These are phyloP conservation scores for Venturia pyrina DNA, from an alignment of 2,329 filamentous ascomycete species.

Conservation along the genomic window DNA sequence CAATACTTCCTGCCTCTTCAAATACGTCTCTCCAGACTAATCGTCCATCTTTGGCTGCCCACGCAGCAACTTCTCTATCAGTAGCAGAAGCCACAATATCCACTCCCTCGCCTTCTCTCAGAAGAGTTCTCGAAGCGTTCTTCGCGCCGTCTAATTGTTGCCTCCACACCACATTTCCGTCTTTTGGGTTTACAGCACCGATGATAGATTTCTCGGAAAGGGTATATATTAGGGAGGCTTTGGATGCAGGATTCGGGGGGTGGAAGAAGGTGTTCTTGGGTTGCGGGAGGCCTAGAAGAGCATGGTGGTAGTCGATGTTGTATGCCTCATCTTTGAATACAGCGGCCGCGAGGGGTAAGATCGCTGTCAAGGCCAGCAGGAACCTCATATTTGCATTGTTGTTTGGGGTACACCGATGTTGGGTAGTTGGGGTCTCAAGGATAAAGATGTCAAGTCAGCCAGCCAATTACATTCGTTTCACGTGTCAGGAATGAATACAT, in stretches of 20 bases:
- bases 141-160: conserved; percentile 52
- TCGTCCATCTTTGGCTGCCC: conserved; percentile 75
- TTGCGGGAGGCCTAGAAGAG: conserved; percentile 74
- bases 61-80: conserved; percentile 61
- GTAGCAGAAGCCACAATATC: conserved; percentile 66
- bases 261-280: conserved; percentile 89
- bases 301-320: conserved; percentile 85
- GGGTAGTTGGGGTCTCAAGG: neutral
- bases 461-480: neutral
- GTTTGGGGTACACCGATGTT: neutral
- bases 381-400: conserved; percentile 6
- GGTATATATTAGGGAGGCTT: conserved; percentile 84
- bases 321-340: conserved; percentile 87
- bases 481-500: neutral
- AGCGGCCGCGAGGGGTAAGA: conserved; percentile 31
- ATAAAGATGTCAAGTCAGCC: neutral
- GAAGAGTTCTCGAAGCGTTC: conserved; percentile 29
- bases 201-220: conserved; percentile 75
- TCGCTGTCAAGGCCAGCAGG: conserved; percentile 4
- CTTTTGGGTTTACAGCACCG: conserved; percentile 81
- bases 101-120: conserved; percentile 70
- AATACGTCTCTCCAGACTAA: conserved; percentile 64
- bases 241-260: conserved; percentile 68
- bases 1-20: conserved; percentile 40
- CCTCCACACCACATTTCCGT: conserved; percentile 77